Evolutionary conservation across 352 stramenopile genomes (phyloP), one percentile per base, ranked within the genome.

Genomic region (Globisporangium solare): DNA sequence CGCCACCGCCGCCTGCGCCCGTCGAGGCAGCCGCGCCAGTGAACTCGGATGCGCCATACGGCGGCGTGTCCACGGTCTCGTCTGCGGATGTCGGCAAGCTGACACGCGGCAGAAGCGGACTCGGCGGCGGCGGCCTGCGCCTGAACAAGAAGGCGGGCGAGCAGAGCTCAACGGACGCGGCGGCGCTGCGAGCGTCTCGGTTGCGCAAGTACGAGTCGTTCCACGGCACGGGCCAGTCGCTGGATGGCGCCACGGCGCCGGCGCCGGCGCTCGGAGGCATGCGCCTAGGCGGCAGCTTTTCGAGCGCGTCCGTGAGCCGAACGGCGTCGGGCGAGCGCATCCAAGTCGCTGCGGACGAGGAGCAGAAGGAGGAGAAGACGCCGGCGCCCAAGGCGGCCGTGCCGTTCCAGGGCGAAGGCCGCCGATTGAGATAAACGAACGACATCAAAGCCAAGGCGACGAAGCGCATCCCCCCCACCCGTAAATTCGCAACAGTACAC

Each of bases 131-230:
- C 21, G 84, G 84, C 0, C 66, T 94, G 49, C 82, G 82, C 0
- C 55, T 94, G 2, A 93, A 89, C 57, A 63, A 63, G 67, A 92
- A 90, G 65, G 66, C 47, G 22, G 75, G 68, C 4, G 70, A 84
- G n/a, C 65, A 78, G 24, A 68, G 61, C 18, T 68, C 70, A 8
- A 93, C 79, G 0, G 83, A 93, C 53, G 70, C 81, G 6, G 67
- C 70, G 22, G 76, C 81, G 7, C 71, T 95, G 39, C 83, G 85
- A 15, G 76, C 81, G 3, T 79, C 80, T 40, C 85, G 85, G 6
- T 68, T 94, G 59, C 70, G 75, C 27, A 90, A 86, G 55, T 93
- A 89, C 62, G 83, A 94, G 51, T 83, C 83, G 4, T 94, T 94
- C 58, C 83, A 93, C 47, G 85, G 85, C 47, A 87, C 83, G 24